Evolutionary conservation across 768 basidiomycete species (phyloP).

Genomic region (Termitomyces sp.): DNA sequence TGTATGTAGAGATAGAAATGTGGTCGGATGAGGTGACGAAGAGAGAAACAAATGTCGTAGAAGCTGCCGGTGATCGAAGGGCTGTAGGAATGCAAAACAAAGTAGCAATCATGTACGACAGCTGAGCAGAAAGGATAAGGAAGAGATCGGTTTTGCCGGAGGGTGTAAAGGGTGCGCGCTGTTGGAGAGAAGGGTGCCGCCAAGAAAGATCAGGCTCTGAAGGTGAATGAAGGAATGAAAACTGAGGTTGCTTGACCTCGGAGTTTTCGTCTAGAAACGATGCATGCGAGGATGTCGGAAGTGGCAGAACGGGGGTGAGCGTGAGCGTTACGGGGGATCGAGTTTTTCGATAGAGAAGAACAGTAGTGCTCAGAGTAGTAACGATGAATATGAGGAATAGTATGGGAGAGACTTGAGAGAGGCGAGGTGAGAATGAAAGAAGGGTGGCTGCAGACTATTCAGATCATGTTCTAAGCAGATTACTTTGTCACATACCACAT

Average conservation of each 20-base stretch:
- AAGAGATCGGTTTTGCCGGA: neutral
- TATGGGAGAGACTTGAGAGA: constrained; percentile 5
- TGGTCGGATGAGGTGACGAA: neutral
- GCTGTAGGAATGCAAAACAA: constrained; percentile 1
- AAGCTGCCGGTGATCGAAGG: neutral
- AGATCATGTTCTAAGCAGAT: neutral
- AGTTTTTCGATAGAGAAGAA: neutral
- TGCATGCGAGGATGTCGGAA: neutral
- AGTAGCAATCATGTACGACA: neutral
- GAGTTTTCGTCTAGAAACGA: neutral
- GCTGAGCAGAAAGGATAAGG: constrained; percentile 2
- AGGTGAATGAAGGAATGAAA: neutral
- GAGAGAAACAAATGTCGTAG: neutral
- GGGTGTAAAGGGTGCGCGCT: neutral
- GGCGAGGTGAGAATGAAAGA: constrained; percentile 4
- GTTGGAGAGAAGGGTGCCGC: neutral
- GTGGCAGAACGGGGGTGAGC: neutral
- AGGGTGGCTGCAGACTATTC: constrained; percentile 5
- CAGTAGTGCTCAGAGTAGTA: constrained; percentile 1
- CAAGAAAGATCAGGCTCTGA: neutral
- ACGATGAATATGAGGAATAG: constrained; percentile 5
- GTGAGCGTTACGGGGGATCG: neutral
- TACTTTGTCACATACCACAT: neutral
- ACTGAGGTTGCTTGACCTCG: neutral
- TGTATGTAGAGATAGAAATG: neutral